These are phyloP conservation scores for Leavenworthia alabamica DNA, from an alignment of 345 rosid species.

Conservation along the genomic window DNA sequence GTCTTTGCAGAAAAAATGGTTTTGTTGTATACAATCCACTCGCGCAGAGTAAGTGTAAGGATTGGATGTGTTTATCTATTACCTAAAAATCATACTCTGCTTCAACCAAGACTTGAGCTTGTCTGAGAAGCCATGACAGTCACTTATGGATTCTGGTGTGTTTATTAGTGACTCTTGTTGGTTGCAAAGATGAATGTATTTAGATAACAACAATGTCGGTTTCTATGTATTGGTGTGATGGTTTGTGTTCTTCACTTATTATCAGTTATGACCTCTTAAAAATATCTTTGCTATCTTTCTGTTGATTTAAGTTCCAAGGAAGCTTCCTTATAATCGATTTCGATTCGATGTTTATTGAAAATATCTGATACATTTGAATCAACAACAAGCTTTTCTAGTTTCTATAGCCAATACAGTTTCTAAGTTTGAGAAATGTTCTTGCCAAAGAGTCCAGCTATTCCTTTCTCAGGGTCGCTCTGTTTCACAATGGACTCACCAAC, in stretches of 20 bases:
- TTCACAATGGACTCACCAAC: slow-evolving; percentile 93
- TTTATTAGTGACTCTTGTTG: slow-evolving; percentile 12
- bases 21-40: slow-evolving; percentile 32
- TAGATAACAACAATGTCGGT: slow-evolving; percentile 16
- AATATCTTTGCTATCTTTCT: neutral
- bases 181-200: slow-evolving; percentile 21
- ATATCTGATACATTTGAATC: neutral
- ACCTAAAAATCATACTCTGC: slow-evolving; percentile 12
- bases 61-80: slow-evolving; percentile 12
- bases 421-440: slow-evolving; percentile 56
- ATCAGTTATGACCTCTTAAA: neutral
- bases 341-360: neutral
- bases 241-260: slow-evolving; percentile 7
- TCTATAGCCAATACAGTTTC: neutral
- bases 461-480: slow-evolving; percentile 73
- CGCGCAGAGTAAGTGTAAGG: slow-evolving; percentile 12
- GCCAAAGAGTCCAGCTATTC: slow-evolving; percentile 76
- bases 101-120: slow-evolving; percentile 32
- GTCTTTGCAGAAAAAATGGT: slow-evolving; percentile 33
- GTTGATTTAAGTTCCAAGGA: neutral
- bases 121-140: slow-evolving; percentile 31
- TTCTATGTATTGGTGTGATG: slow-evolving; percentile 14
- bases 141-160: slow-evolving; percentile 22
- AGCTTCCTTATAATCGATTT: neutral
- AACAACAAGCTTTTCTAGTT: neutral